phyloP scores from a whole-genome alignment of 2,329 filamentous ascomycete species.

The Dactylellina leptospora region DNA sequence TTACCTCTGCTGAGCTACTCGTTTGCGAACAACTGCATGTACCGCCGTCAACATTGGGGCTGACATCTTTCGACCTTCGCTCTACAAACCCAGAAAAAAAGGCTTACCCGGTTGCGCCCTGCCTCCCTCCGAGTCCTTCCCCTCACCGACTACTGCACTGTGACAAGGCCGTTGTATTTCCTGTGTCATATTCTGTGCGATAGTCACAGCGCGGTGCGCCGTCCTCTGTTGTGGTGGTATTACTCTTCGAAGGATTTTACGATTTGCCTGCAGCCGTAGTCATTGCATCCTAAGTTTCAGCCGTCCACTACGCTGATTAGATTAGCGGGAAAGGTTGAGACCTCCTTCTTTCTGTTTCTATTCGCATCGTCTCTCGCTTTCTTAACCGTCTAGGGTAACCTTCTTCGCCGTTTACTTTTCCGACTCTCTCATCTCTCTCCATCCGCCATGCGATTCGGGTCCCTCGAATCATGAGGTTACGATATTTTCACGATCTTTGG shows the following conservation, averaged over 20 bases:
- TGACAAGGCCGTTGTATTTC: conserved; percentile 35
- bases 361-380: conserved; percentile 9
- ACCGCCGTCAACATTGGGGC: not conserved
- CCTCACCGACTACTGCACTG: conserved; percentile 15
- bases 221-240: too few species aligned
- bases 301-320: conserved; percentile 5
- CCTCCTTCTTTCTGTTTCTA: not conserved
- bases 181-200: conserved; percentile 24
- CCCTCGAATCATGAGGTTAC: conserved; percentile 47
- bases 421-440: not conserved
- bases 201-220: not conserved
- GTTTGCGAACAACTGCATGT: conserved; percentile 1
- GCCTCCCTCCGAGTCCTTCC: not conserved
- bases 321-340: too few species aligned
- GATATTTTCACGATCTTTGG: conserved; percentile 35
- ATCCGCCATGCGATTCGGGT: conserved; percentile 19
- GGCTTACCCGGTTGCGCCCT: not conserved
- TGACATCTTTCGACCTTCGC: not conserved
- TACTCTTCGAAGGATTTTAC: conserved; percentile 1
- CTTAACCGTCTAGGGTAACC: conserved; percentile 7
- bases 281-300: conserved; percentile 20
- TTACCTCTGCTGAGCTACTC: too few species aligned
- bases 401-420: conserved; percentile 2
- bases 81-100: not conserved
- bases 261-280: not conserved